phyloP scores from a whole-genome alignment of 495 filamentous ascomycete genomes.

The Aspergillus indologenus region DNA sequence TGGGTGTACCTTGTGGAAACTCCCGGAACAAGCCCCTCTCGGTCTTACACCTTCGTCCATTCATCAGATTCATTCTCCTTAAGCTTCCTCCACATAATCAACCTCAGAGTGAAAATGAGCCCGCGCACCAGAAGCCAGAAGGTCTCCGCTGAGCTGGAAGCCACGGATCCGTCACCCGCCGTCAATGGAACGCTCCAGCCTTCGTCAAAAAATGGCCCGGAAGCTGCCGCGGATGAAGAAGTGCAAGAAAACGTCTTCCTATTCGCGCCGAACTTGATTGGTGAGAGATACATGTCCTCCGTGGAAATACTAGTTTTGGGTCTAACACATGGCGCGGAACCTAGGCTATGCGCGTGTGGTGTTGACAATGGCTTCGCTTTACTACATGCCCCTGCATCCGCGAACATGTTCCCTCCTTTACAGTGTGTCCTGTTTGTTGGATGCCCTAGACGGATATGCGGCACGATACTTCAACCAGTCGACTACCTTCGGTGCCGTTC shows the following conservation, averaged over 20 bases:
- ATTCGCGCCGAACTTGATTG: constrained; percentile 94
- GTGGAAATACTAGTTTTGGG: constrained; percentile 47
- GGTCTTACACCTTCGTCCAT: constrained; percentile 14
- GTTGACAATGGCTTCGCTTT: constrained; percentile 86
- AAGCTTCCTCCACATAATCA: constrained; percentile 2
- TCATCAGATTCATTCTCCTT: constrained; percentile 1
- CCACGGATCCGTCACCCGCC: constrained; percentile 31
- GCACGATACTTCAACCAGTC: constrained; percentile 86
- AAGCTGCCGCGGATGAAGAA: constrained; percentile 29
- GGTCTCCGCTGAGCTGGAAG: constrained; percentile 35
- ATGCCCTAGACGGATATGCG: constrained; percentile 89
- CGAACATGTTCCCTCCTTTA: constrained; percentile 91
- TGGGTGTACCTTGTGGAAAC: constrained; percentile 14
- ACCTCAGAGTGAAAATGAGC: constrained; percentile 32
- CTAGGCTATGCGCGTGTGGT: constrained; percentile 85
- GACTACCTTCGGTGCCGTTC: constrained; percentile 89
- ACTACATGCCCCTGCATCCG: constrained; percentile 97
- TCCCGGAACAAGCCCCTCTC: constrained; percentile 20
- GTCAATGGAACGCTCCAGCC: constrained; percentile 31
- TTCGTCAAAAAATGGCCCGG: constrained; percentile 30
- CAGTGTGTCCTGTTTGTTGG: constrained; percentile 86
- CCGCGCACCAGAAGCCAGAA: constrained; percentile 45
- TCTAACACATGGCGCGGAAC: constrained; percentile 1
- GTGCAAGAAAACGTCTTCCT: constrained; percentile 84
- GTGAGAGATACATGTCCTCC: constrained; percentile 59